phyloP scores from a whole-genome alignment of 2,329 filamentous ascomycete species.

The Diaporthe citri region DNA sequence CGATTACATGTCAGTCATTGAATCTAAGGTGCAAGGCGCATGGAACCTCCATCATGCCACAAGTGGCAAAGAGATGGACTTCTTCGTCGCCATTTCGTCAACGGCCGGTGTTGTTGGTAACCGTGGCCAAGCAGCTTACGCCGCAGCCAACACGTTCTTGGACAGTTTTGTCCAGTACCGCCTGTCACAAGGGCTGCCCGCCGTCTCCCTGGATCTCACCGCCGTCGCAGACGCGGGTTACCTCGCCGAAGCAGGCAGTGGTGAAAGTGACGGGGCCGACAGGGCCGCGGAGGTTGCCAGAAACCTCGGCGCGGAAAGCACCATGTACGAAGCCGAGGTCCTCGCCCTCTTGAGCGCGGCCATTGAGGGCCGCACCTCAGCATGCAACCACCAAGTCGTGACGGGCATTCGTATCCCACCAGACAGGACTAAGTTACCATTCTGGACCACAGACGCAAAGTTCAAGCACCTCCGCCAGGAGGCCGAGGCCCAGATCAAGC shows the following conservation, averaged over 20 bases:
- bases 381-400: constrained; percentile 39
- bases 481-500: constrained; percentile 47
- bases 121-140: constrained; percentile 65
- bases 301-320: constrained; percentile 57
- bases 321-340: constrained; percentile 66
- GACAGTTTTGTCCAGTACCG: constrained; percentile 56
- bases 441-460: constrained; percentile 67
- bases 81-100: constrained; percentile 68
- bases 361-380: constrained; percentile 46
- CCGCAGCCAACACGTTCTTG: constrained; percentile 57
- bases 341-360: constrained; percentile 35
- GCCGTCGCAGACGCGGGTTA: constrained; percentile 64
- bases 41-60: constrained; percentile 67
- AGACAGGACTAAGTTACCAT: constrained; percentile 53
- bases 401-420: constrained; percentile 29
- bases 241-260: constrained; percentile 54
- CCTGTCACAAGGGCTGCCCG: constrained; percentile 49
- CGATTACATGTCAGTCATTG: constrained; percentile 58
- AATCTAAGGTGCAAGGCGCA: constrained; percentile 44
- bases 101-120: constrained; percentile 65
- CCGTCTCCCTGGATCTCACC: constrained; percentile 64
- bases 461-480: constrained; percentile 63
- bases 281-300: constrained; percentile 58
- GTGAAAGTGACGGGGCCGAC: constrained; percentile 63
- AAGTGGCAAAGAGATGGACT: constrained; percentile 55